A percentile compares a stretch with the other conserved stretches of the same genome.
phyloP scores from a whole-genome alignment of 1,284 basidiomycete species.

The Tausonia pullulans region DNA sequence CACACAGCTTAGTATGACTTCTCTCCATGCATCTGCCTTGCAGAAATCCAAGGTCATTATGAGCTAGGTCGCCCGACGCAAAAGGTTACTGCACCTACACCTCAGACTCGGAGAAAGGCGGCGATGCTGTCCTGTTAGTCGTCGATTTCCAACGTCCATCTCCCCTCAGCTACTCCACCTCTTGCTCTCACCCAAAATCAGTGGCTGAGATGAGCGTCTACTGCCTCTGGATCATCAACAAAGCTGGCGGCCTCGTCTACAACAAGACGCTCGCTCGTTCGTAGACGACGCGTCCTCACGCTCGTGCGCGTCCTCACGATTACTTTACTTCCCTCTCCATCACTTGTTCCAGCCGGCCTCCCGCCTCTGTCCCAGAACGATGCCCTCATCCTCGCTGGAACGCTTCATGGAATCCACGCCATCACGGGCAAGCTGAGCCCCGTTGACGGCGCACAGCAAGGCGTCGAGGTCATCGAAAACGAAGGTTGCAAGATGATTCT shows the following conservation, averaged over 20 bases:
- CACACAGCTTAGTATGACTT: no score
- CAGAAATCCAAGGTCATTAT: no score
- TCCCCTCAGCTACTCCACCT: no score
- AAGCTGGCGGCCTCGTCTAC: constrained; percentile 89
- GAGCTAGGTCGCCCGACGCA: no score
- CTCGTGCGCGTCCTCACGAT: not conserved
- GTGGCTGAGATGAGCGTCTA: constrained; percentile 27
- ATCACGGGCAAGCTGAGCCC: constrained; percentile 90
- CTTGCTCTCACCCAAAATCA: no score
- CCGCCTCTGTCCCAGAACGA: constrained; percentile 87
- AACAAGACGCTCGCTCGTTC: constrained; percentile 53
- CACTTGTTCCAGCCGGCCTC: constrained; percentile 55
- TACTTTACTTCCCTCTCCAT: constrained; percentile 17
- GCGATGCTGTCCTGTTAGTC: no score
- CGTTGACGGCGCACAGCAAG: constrained; percentile 50
- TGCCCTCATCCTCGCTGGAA: constrained; percentile 91
- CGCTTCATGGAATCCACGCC: constrained; percentile 94
- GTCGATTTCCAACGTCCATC: no score
- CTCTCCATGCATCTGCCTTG: no score
- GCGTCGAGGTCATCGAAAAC: constrained; percentile 85
- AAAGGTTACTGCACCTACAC: no score
- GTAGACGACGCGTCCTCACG: not conserved
- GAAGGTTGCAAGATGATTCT: constrained; percentile 87
- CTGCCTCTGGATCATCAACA: constrained; percentile 74
- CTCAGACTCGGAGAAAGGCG: no score